Evolutionary conservation across 2,329 filamentous ascomycete species (phyloP), one percentile per base, ranked within the genome.

Genomic region (Coniochaeta pulveracea): DNA sequence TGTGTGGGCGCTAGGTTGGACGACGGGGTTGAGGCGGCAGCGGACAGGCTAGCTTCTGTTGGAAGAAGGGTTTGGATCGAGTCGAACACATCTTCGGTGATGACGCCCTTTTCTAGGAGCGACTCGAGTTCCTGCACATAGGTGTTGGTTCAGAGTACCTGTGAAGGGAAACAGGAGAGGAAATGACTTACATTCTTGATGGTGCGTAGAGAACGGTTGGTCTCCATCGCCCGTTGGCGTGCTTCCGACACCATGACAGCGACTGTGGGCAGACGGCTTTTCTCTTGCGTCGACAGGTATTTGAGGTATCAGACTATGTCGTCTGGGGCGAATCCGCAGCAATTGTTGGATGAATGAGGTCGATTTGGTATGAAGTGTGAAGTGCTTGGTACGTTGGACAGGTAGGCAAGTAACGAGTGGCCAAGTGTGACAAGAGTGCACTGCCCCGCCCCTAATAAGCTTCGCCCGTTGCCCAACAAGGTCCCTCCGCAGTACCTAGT

Each of bases 161-260:
- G 27, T 12, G 26, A 11, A 10, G 8, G 38, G 27, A 23, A 16
- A 9, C 14, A 21, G 15, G 34, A n/a, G 19, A 16, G 31, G 21
- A 24, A 6, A 6, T 19, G 17, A 12, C 47, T 36, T 64, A 86
- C 85, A 51, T 80, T 85, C 63, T 85, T 88, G 64, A 94, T 88
- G 49, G 75, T 80, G 43, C 85, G 80, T 52, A 93, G 75, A 52
- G 85, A 88, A 61, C 85, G 76, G 64, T 89, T 91, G 60, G 80
- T 76, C 70, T 74, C 71, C 43, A 76, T 74, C 50, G 73, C 69
- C 42, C 62, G 63, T 49, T 75, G 70, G 44, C 71, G 70, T 45
- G 73, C 67, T 41, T 57, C 46, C 38, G 57, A 56, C 31, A 58
- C 60, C 64, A 69, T 69, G n/a, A n/a, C n/a, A n/a, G n/a, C n/a